Evolutionary conservation across 257 asterid genomes (phyloP), one percentile per base, ranked within the genome.

Genomic region (Mitragyna speciosa): DNA sequence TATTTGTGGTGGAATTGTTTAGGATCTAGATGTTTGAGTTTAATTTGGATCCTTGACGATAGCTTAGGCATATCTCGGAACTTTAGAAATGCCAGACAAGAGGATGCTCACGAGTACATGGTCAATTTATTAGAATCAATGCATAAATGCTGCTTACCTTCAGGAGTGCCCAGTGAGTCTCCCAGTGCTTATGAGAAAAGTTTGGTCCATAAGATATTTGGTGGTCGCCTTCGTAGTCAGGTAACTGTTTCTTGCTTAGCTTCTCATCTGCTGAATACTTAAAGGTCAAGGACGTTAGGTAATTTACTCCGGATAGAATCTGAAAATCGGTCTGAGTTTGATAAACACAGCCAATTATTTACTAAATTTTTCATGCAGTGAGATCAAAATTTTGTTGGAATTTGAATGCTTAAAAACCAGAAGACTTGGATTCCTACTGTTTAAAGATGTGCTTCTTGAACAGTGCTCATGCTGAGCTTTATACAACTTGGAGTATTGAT

Each of bases 31-130:
- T 43, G 28, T 68, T 19, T 43, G 31, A 49, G 56, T 49, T 49
- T 17, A 64, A 33, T 65, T 68, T 73, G 82, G 79, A 81, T 84
- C 89, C 91, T 94, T 94, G 68, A 92, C 73, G 72, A 77, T 56
- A 49, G 54, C 47, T 77, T 86, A 93, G 99, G 97, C 85, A 90
- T 95, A 91, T 93, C 98, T 17, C 90, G 99, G 73, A 95, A 78
- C 87, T 95, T 95, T 82, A 89, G 99, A 73, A 95, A 87, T 86
- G 88, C 96, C 15, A 89, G 97, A 80, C 99, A 95, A 87, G 99
- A 95, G 87, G 99, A 95, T 85, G 99, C 99, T 16, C 99, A 95
- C 65, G 99, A 95, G 82, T 95, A 95, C 84, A 95, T 95, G 99
- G 97, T 94, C 81, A 88, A 95, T 90, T 88, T 95, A 77, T 91